phyloP scores from a whole-genome alignment of 768 basidiomycete genomes.

The Termitomyces sp. region DNA sequence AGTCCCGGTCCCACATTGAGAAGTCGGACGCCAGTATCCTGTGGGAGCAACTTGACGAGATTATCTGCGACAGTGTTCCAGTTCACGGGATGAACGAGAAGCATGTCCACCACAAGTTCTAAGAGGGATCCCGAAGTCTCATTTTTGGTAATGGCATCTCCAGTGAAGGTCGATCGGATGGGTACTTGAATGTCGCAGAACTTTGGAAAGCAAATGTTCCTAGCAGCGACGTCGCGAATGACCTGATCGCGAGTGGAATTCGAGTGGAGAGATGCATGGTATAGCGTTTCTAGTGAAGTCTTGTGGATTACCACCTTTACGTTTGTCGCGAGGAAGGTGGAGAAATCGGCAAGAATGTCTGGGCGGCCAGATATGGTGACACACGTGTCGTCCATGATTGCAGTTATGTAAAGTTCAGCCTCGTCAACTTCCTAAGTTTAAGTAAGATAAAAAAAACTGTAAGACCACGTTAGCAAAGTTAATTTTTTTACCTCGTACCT shows the following conservation, averaged over 20 bases:
- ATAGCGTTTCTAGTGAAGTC: slow-evolving; percentile 47
- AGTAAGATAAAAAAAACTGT: slow-evolving; percentile 6
- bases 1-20: slow-evolving; percentile 49
- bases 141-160: slow-evolving; percentile 27
- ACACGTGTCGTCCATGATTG: slow-evolving; percentile 41
- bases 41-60: slow-evolving; percentile 19
- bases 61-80: slow-evolving; percentile 43
- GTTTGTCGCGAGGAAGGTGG: slow-evolving; percentile 27
- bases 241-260: slow-evolving; percentile 33
- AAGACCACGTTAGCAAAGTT: slow-evolving; percentile 3
- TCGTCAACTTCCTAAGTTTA: slow-evolving; percentile 9
- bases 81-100: slow-evolving; percentile 47
- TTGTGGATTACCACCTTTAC: slow-evolving; percentile 30
- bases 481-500: slow-evolving; percentile 11
- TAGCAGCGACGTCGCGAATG: slow-evolving; percentile 37
- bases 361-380: slow-evolving; percentile 60
- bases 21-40: slow-evolving; percentile 25
- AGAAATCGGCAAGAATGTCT: slow-evolving; percentile 42
- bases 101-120: slow-evolving; percentile 42
- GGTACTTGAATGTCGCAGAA: slow-evolving; percentile 43
- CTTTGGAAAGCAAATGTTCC: slow-evolving; percentile 48
- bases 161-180: slow-evolving; percentile 43
- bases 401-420: slow-evolving; percentile 41
- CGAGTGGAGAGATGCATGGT: slow-evolving; percentile 40
- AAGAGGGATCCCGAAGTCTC: slow-evolving; percentile 28